Evolutionary conservation across 805 yeast genomes (phyloP).

Genomic region (Kuraishia ogatae): DNA sequence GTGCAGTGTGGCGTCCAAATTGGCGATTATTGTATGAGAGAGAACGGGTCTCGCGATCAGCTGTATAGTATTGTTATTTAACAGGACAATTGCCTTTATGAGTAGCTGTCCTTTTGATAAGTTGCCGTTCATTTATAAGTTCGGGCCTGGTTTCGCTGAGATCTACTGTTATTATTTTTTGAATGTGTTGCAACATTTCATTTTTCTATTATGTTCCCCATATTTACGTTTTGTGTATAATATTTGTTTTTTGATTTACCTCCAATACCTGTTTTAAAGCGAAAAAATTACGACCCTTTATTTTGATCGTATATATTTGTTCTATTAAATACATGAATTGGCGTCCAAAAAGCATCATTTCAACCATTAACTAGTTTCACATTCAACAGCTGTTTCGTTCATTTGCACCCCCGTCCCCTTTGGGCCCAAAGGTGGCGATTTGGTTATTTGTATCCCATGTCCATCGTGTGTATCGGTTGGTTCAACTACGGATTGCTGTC

Average conservation of each 20-base stretch:
- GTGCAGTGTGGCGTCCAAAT: too few species aligned
- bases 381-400: neutral
- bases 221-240: neutral
- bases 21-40: neutral
- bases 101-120: neutral
- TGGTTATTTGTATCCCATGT: neutral
- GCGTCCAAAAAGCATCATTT: constrained; percentile 1
- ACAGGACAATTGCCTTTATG: neutral
- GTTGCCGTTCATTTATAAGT: neutral
- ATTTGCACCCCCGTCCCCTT: too few species aligned
- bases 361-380: neutral
- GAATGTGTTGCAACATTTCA: neutral
- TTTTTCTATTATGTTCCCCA: constrained; percentile 1
- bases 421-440: neutral
- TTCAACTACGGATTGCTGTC: neutral
- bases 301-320: neutral
- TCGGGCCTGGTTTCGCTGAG: neutral
- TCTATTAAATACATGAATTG: neutral
- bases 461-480: too few species aligned
- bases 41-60: neutral
- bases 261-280: neutral
- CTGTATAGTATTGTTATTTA: neutral
- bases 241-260: neutral
- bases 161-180: neutral
- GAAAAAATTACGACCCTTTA: neutral